phyloP scores from a whole-genome alignment of 768 basidiomycete genomes.

The Russula abietina region DNA sequence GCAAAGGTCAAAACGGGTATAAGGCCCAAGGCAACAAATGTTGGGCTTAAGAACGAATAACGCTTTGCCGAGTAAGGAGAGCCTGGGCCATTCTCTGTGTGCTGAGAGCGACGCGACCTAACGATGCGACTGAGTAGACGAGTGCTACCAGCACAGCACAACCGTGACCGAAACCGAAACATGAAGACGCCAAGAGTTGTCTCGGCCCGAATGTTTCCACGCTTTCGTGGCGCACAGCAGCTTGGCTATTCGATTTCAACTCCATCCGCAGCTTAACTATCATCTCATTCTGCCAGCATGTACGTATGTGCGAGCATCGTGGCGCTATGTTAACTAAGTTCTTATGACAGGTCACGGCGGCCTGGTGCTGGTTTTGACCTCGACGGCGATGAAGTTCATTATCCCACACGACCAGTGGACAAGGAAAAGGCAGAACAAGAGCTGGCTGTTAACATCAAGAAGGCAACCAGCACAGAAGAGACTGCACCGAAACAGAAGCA shows the following conservation, averaged over 20 bases:
- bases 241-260: background rate
- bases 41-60: conserved; percentile 59
- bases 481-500: conserved; percentile 98
- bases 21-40: conserved; percentile 69
- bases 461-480: conserved; percentile 93
- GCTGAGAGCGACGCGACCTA: conserved; percentile 12
- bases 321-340: conserved; percentile 1
- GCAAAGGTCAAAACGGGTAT: conserved; percentile 89
- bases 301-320: background rate
- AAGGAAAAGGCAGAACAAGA: conserved; percentile 97
- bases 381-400: conserved; percentile 79
- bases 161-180: conserved; percentile 4
- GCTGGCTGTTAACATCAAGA: conserved; percentile 93
- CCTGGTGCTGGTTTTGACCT: conserved; percentile 48
- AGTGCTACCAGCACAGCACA: background rate
- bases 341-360: conserved; percentile 32
- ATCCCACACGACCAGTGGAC: conserved; percentile 95
- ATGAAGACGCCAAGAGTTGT: background rate
- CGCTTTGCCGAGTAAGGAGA: conserved; percentile 49
- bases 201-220: conserved; percentile 13
- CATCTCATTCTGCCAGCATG: conserved; percentile 13
- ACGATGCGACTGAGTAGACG: conserved; percentile 6
- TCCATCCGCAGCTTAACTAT: conserved; percentile 8
- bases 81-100: conserved; percentile 4
- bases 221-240: background rate